A percentile compares a stretch with the other conserved stretches of the same genome.
These are phyloP conservation scores for Cudoniella acicularis DNA, from an alignment of 495 filamentous ascomycete species.

Conservation along the genomic window DNA sequence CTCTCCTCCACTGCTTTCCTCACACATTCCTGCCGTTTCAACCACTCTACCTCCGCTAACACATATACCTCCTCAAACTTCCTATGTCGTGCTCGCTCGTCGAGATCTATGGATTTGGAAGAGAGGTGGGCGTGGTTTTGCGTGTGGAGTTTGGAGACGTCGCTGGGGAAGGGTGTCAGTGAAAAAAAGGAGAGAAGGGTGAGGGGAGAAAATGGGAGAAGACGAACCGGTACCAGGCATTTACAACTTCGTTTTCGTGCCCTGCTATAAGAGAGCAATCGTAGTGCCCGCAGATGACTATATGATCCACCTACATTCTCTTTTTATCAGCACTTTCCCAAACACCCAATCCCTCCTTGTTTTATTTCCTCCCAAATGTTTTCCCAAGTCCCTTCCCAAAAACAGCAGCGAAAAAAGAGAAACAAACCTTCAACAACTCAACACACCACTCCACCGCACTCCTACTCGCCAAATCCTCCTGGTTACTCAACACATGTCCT, in stretches of 20 bases:
- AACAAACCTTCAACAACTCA: slow-evolving; percentile 29
- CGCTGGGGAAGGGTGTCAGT: neutral
- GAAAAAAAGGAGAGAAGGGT: neutral
- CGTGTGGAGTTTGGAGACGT: slow-evolving; percentile 6
- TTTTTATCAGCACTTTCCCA: too few relatives aligned
- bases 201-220: neutral
- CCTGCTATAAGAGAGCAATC: slow-evolving; percentile 36
- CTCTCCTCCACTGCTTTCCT: slow-evolving; percentile 47
- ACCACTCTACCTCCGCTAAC: slow-evolving; percentile 42
- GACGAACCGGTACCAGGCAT: slow-evolving; percentile 11
- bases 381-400: neutral
- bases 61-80: slow-evolving; percentile 52
- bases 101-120: neutral
- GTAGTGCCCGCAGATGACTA: slow-evolving; percentile 43
- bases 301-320: slow-evolving; percentile 40
- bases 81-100: slow-evolving; percentile 11
- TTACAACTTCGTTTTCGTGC: neutral
- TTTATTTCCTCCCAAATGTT: neutral
- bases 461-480: slow-evolving; percentile 32
- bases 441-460: slow-evolving; percentile 36
- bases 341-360: too few relatives aligned
- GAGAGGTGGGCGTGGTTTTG: slow-evolving; percentile 3
- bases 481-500: slow-evolving; percentile 36
- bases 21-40: slow-evolving; percentile 45
- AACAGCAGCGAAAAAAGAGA: slow-evolving; percentile 6